Evolutionary conservation across 805 yeast species (phyloP).

Genomic region (Ogataea paraovalis): DNA sequence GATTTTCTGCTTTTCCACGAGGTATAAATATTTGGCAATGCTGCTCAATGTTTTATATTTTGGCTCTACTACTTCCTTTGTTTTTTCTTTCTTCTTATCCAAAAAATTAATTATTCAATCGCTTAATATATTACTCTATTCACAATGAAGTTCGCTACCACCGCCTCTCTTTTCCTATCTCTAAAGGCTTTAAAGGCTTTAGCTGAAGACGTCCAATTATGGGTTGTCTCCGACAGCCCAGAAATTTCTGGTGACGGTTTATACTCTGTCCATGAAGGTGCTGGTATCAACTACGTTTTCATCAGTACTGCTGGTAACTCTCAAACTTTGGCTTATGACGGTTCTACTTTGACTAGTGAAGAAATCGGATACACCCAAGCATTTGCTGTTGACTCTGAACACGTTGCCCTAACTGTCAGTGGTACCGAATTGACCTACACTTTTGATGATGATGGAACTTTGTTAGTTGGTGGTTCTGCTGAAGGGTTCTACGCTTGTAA

Average conservation of each 20-base stretch:
- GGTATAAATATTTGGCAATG: not conserved
- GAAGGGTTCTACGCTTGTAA: slow-evolving; percentile 35
- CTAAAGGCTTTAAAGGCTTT: not conserved
- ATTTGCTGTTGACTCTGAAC: slow-evolving; percentile 5
- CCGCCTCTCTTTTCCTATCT: not conserved
- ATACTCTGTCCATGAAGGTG: slow-evolving; percentile 41
- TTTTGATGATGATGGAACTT: slow-evolving; percentile 14
- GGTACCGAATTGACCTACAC: slow-evolving; percentile 2
- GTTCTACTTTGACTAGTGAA: slow-evolving; percentile 3
- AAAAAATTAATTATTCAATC: not conserved
- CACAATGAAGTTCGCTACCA: not conserved
- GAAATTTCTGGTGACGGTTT: slow-evolving; percentile 29
- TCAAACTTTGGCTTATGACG: slow-evolving; percentile 21
- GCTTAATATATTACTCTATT: not conserved
- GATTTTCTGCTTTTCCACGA: too few relatives aligned
- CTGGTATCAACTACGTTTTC: slow-evolving; percentile 41
- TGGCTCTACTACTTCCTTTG: too few relatives aligned
- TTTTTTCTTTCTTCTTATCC: too few relatives aligned
- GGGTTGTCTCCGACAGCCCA: slow-evolving; percentile 22
- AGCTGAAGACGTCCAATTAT: slow-evolving; percentile 15
- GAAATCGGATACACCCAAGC: slow-evolving; percentile 1
- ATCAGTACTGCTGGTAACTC: slow-evolving; percentile 21
- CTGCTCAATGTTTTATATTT: too few relatives aligned
- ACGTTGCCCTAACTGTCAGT: slow-evolving; percentile 4
- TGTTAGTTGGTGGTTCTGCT: slow-evolving; percentile 28